Conservation (phyloP, 495 filamentous ascomycete genomes). For the Endocarpon pusillum region DNA sequence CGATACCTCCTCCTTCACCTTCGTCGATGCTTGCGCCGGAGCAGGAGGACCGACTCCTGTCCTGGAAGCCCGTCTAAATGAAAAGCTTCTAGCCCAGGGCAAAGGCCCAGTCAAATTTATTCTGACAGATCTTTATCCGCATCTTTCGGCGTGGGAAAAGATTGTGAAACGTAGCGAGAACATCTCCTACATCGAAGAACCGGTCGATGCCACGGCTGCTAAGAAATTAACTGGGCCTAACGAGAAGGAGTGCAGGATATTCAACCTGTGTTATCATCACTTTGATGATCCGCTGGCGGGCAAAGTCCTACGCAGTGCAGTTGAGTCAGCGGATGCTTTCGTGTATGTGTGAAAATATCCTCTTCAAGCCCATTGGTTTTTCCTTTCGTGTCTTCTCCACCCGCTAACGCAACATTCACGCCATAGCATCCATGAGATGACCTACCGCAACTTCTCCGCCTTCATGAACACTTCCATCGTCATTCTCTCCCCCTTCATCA, state of each 20-base stretch:
- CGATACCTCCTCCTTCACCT: conserved; percentile 28
- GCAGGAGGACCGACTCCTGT: conserved; percentile 48
- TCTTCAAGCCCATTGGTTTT: neutral
- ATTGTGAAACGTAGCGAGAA: conserved; percentile 30
- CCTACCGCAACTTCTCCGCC: conserved; percentile 36
- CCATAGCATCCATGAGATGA: conserved; percentile 55
- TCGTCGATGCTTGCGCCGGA: conserved; percentile 62
- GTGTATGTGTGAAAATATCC: conserved; percentile 33
- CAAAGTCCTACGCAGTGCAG: conserved; percentile 39
- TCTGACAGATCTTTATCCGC: conserved; percentile 52
- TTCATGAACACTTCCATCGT: conserved; percentile 36
- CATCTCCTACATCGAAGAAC: conserved; percentile 33
- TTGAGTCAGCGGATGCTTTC: conserved; percentile 46
- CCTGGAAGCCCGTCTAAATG: conserved; percentile 41
- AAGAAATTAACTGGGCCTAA: conserved; percentile 22
- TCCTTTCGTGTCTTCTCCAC: too few relatives aligned
- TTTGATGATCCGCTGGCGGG: conserved; percentile 46
- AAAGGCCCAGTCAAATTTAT: conserved; percentile 36
- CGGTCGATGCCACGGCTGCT: conserved; percentile 45
- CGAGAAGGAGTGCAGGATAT: conserved; percentile 43
- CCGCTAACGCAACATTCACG: too few relatives aligned
- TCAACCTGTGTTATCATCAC: conserved; percentile 63
- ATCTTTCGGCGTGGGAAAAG: conserved; percentile 40
- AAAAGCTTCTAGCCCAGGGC: conserved; percentile 12
- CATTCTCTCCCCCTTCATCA: conserved; percentile 32